Base-by-base conservation (phyloP, 495 filamentous ascomycete genomes). In the Oidiodendron maius region DNA sequence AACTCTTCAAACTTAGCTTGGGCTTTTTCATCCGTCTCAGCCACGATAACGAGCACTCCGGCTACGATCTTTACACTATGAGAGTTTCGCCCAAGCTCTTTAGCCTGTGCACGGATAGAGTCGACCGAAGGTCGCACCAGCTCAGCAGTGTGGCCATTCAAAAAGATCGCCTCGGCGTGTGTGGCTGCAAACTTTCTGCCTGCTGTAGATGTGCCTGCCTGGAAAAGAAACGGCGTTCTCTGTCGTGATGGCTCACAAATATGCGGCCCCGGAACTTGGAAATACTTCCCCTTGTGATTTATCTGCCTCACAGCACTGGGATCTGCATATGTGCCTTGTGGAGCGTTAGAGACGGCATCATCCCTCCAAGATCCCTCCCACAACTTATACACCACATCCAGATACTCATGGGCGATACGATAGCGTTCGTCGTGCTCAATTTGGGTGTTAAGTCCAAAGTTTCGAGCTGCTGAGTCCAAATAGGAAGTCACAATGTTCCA, bases 401-500 rank as follows among this genome's bases (percentile, higher is more conserved):
- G 22, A 32, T 56, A 56, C 22, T 56, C 53, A 17, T 84, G 78
- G 0, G 80, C 80, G 50, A 77, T 71, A 1, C 54, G 64, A 43
- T 84, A 84, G 2, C 80, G 68, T 62, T 82, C 70, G 46, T 83
- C 81, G 55, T 84, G 80, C 44, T 80, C 75, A 26, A 80, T 75
- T 0, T 74, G 76, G 20, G 55, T 71, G 15, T 82, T 71, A 11
- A 79, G 56, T 0, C 77, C 79, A 46, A 81, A 75, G 11, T 74
- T 75, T 48, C 77, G 77, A 52, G 77, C 76, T 4, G 80, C 79
- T 1, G 74, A 66, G 49, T 84, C 78, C 58, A 77, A 77, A 61
- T 73, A 84, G 0, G 70, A 75, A 2, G 80, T 83, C 15, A 83
- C 79, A 38, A 85, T 81, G 47, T 83, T 85, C 81, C 80, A 83